Percentiles rank a stretch among this genome's conserved stretches.
Conservation (phyloP, 2,329 filamentous ascomycete genomes). For the Fusarium graminum region DNA sequence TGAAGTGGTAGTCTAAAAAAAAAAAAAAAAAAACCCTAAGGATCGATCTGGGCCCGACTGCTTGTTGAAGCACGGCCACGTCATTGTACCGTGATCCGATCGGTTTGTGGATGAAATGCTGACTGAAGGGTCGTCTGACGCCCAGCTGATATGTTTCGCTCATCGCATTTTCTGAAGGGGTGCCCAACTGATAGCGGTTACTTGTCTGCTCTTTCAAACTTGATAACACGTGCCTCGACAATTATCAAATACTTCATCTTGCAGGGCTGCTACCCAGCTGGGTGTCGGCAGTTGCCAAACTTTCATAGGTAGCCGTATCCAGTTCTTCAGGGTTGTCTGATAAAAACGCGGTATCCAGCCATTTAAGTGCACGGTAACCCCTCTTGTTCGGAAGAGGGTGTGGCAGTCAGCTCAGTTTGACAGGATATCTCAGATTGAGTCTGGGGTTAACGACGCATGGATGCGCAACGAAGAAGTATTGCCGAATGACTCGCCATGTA, state of each 20-base stretch:
- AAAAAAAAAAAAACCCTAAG: no score
- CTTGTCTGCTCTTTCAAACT: slow-evolving; percentile 1
- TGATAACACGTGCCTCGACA: slow-evolving; percentile 15
- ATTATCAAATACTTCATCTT: slow-evolving; percentile 27
- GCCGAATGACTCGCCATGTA: slow-evolving; percentile 29
- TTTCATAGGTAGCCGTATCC: slow-evolving; percentile 13
- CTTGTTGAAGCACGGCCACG: slow-evolving; percentile 42
- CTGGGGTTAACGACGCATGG: slow-evolving; percentile 32
- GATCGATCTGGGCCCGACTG: slow-evolving; percentile 42
- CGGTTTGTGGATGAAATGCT: slow-evolving; percentile 37
- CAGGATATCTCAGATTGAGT: slow-evolving; percentile 28
- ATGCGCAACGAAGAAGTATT: slow-evolving; percentile 15
- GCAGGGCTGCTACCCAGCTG: slow-evolving; percentile 15
- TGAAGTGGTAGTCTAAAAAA: slow-evolving; percentile 37
- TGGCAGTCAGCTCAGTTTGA: slow-evolving; percentile 15
- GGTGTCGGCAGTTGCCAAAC: slow-evolving; percentile 37
- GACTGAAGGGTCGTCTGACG: slow-evolving; percentile 6
- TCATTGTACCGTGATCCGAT: slow-evolving; percentile 49
- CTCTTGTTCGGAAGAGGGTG: slow-evolving; percentile 5
- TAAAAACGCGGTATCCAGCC: slow-evolving; percentile 19
- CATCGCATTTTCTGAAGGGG: slow-evolving; percentile 19
- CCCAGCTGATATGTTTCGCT: slow-evolving; percentile 30
- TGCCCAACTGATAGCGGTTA: slow-evolving; percentile 19
- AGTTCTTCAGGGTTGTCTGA: slow-evolving; percentile 3
- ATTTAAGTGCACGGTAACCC: slow-evolving; percentile 1